Evolutionary conservation across 108 stramenopile genomes (phyloP).

Genomic region (Parietichytrium sp.): DNA sequence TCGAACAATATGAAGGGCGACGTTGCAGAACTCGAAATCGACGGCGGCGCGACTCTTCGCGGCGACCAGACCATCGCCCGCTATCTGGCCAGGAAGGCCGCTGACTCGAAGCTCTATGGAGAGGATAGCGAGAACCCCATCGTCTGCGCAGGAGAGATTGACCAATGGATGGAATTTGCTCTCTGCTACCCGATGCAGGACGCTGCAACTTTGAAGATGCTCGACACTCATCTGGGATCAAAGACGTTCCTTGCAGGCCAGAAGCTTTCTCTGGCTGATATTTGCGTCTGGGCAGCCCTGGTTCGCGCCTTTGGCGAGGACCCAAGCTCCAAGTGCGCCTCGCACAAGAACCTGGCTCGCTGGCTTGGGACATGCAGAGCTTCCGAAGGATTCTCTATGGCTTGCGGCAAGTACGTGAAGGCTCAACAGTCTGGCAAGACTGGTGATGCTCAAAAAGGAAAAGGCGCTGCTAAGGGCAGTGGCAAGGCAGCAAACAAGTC

Average conservation of each 20-base stretch:
- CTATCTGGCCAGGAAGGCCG: background rate
- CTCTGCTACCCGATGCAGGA: background rate
- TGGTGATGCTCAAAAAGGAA: conserved; percentile 47
- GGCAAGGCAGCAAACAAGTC: background rate
- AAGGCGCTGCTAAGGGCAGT: too few species aligned
- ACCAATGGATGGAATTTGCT: background rate
- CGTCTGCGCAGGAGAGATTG: background rate
- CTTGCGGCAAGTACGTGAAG: conserved; percentile 64
- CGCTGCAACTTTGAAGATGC: background rate
- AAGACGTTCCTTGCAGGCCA: background rate
- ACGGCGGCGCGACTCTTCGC: background rate
- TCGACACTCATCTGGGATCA: background rate
- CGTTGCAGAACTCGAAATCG: background rate
- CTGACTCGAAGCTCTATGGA: background rate
- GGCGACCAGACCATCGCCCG: conserved; percentile 34
- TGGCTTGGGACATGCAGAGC: background rate
- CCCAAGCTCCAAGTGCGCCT: background rate
- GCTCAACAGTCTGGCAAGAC: conserved; percentile 72
- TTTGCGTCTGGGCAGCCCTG: conserved; percentile 30
- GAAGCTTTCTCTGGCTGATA: conserved; percentile 28
- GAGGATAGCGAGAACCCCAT: background rate
- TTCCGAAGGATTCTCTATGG: background rate
- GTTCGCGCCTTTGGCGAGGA: background rate
- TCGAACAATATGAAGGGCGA: background rate
- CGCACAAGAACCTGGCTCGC: conserved; percentile 49